A percentile compares a stretch with the other conserved stretches of the same genome.
Evolutionary conservation across 106 monocot genomes (phyloP).

Genomic region (Phalaenopsis aphrodite): DNA sequence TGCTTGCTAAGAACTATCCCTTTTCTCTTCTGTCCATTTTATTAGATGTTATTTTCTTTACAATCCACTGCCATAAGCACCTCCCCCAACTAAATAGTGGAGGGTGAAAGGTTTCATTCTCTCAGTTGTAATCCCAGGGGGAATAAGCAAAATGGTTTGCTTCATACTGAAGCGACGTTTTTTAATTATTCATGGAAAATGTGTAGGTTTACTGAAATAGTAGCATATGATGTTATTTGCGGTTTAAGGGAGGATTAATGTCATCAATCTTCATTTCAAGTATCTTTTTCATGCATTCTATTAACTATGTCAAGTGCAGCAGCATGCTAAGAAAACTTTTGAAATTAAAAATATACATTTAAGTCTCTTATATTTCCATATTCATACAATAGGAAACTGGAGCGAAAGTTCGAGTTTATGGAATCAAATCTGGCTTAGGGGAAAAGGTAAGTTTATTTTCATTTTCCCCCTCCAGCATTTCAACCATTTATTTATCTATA

Average conservation of each 20-base stretch:
- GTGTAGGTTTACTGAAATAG: neutral
- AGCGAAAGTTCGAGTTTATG: constrained; percentile 74
- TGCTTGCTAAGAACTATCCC: no score
- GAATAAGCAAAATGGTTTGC: neutral
- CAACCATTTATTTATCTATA: neutral
- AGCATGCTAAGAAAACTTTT: neutral
- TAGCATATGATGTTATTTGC: neutral
- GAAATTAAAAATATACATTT: neutral
- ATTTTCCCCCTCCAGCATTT: neutral
- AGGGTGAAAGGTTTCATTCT: neutral
- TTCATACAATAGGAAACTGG: constrained; percentile 74
- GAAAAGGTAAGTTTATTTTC: constrained; percentile 55
- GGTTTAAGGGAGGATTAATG: neutral
- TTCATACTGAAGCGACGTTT: neutral
- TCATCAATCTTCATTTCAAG: neutral
- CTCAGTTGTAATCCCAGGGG: neutral
- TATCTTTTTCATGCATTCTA: neutral
- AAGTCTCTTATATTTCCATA: constrained; percentile 2
- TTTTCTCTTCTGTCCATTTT: no score
- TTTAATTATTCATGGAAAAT: neutral
- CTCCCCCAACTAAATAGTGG: neutral
- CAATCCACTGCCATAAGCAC: neutral
- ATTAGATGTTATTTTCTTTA: no score
- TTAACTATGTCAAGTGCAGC: neutral
- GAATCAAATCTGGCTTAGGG: constrained; percentile 45